Percentiles rank a stretch among this genome's conserved stretches.
Evolutionary conservation across 352 stramenopile genomes (phyloP).

Genomic region (Phytophthora rubi): DNA sequence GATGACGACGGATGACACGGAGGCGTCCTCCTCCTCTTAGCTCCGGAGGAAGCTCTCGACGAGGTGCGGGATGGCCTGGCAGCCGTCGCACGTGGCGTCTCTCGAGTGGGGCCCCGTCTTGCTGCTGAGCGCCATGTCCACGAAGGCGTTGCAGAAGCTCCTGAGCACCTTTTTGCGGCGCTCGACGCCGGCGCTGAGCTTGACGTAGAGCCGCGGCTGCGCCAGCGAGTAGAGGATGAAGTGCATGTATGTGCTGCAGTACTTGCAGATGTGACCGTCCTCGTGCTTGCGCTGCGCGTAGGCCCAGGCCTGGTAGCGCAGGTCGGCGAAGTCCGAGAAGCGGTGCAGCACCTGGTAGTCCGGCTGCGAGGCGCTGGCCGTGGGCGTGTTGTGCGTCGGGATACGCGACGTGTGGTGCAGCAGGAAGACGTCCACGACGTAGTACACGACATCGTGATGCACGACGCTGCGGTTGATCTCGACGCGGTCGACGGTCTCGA

Average conservation of each 20-base stretch:
- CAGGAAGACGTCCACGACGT: conserved; percentile 64
- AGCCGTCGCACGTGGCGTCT: conserved; percentile 40
- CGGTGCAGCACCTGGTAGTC: conserved; percentile 56
- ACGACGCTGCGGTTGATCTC: conserved; percentile 48
- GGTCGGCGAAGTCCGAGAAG: conserved; percentile 52
- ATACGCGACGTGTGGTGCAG: conserved; percentile 62
- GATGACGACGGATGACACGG: neutral
- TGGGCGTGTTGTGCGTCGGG: conserved; percentile 49
- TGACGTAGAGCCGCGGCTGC: conserved; percentile 49
- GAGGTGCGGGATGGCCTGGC: conserved; percentile 46
- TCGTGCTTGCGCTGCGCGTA: conserved; percentile 50
- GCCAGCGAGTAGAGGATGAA: conserved; percentile 57
- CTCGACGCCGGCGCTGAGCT: conserved; percentile 35
- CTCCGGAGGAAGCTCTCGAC: conserved; percentile 49
- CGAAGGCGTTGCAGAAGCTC: conserved; percentile 51
- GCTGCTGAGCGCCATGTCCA: conserved; percentile 45
- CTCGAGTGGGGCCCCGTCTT: conserved; percentile 37
- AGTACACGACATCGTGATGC: conserved; percentile 51
- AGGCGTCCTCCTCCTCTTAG: neutral
- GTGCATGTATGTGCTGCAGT: conserved; percentile 61
- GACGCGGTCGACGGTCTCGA: conserved; percentile 50
- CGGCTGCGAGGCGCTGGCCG: conserved; percentile 29
- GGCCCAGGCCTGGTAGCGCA: conserved; percentile 50
- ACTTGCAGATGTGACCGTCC: conserved; percentile 42
- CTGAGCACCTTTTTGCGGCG: conserved; percentile 49